Percentiles rank a stretch among this genome's conserved stretches.
These are phyloP conservation scores for Diphasiastrum complanatum DNA, from an alignment of 83 land plant species.

Conservation along the genomic window DNA sequence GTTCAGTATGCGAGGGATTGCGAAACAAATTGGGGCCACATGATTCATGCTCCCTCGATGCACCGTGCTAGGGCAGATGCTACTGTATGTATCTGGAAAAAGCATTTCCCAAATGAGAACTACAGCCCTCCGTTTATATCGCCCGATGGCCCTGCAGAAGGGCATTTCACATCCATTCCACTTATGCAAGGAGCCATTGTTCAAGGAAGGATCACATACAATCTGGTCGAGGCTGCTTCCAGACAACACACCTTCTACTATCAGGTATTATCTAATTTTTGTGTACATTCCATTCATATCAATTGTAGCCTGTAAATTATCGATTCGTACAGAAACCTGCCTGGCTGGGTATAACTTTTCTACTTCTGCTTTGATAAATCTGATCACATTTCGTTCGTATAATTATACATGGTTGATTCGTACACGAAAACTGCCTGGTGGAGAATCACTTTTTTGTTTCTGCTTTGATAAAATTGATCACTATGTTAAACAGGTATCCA, in stretches of 20 bases:
- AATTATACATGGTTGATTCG: too few relatives aligned
- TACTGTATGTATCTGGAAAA: constrained; percentile 51
- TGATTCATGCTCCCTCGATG: constrained; percentile 47
- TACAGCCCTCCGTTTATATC: constrained; percentile 31
- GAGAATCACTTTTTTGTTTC: not conserved
- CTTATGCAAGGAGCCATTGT: not conserved
- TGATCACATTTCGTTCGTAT: too few relatives aligned
- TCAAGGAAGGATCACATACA: constrained; percentile 38
- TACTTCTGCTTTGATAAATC: too few relatives aligned
- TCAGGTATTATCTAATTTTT: constrained; percentile 55
- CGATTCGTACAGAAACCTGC: too few relatives aligned
- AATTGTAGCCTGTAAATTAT: too few relatives aligned
- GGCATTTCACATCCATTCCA: not conserved
- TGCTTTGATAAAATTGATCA: not conserved
- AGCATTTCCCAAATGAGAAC: constrained; percentile 50
- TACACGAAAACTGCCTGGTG: too few relatives aligned
- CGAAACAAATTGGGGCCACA: constrained; percentile 51
- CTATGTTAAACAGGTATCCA: constrained; percentile 46
- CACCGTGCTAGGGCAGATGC: constrained; percentile 27
- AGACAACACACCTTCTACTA: constrained; percentile 79
- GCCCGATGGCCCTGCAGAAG: not conserved
- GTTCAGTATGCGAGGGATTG: constrained; percentile 75
- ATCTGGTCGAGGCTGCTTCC: constrained; percentile 57
- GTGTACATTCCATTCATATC: too few relatives aligned
- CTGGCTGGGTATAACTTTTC: too few relatives aligned